phyloP scores from a whole-genome alignment of 805 yeast species.

The Gaillardinia entomophila region DNA sequence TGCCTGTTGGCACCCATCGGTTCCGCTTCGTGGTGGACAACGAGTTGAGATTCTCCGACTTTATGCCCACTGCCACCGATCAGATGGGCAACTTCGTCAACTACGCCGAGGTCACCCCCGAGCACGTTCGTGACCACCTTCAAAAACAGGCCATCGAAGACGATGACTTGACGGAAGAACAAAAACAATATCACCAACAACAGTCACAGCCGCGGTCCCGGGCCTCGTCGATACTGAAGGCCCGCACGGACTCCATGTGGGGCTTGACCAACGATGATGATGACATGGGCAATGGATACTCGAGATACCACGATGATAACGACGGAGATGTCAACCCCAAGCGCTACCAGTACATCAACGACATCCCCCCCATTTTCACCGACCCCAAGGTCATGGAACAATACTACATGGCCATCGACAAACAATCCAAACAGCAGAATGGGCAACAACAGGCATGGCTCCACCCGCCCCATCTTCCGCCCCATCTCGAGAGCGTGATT shows the following conservation, averaged over 20 bases:
- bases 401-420: conserved; percentile 70
- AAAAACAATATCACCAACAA: conserved; percentile 13
- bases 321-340: conserved; percentile 19
- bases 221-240: conserved; percentile 20
- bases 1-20: conserved; percentile 89
- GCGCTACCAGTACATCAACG: conserved; percentile 46
- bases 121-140: conserved; percentile 24
- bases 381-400: conserved; percentile 87
- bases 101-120: conserved; percentile 70
- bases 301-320: conserved; percentile 70
- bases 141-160: conserved; percentile 12
- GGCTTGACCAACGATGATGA: conserved; percentile 64
- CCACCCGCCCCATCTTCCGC: conserved; percentile 95
- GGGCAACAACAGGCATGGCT: conserved; percentile 59
- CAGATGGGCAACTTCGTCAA: conserved; percentile 95
- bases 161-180: conserved; percentile 7
- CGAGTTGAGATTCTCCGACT: conserved; percentile 83
- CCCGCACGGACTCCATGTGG: conserved; percentile 54
- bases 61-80: conserved; percentile 93
- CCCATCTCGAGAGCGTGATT: conserved; percentile 91
- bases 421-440: conserved; percentile 52
- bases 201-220: conserved; percentile 16
- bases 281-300: conserved; percentile 79
- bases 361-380: conserved; percentile 77
- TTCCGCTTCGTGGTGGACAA: conserved; percentile 92